Evolutionary conservation across 495 filamentous ascomycete genomes (phyloP), one percentile per base, ranked within the genome.

Genomic region (Penicillium angulare): DNA sequence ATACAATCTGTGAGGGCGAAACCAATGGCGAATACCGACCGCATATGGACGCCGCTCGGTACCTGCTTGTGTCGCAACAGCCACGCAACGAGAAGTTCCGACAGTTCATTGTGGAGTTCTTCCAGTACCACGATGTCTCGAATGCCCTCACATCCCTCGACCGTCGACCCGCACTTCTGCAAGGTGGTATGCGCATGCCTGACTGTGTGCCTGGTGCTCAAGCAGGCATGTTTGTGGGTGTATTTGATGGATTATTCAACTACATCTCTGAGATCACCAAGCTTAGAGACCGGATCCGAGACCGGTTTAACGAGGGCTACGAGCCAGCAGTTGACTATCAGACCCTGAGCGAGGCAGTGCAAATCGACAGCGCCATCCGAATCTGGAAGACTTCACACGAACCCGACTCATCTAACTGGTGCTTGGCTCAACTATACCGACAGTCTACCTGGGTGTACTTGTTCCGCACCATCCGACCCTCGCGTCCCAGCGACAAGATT

Each of bases 401-500:
- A 5, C 74, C 77, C 7, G 84, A 87, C 9, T 85, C 89, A 18
- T 79, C 83, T 17, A 87, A 91, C 33, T 87, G 84, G 62, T 79
- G 78, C n/a, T 82, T 90, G 23, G 86, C 85, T 0, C 81, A 90
- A 50, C 79, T 96, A 5, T 96, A 96, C 66, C 83, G 90, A 36
- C 90, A 95, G 64, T 90, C 87, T 57, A 88, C 90, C 50, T 95
- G 89, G 89, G 83, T 95, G 5, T 96, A 96, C 60, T 77, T 96
- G 0, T 87, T 87, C 63, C 83, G 91, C 23, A 95, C 91, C 1
- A 87, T 93, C 55, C 84, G 86, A 49, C 87, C 87, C 2, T 90
- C 87, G 3, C 76, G 78, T 17, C 78, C 81, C 12, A 82, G 86
- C 57, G 75, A 80, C 0, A 84, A 86, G 57, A 85, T 95, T 50